Conservation (phyloP, 768 basidiomycete genomes). For the Leccinellum luteum region DNA sequence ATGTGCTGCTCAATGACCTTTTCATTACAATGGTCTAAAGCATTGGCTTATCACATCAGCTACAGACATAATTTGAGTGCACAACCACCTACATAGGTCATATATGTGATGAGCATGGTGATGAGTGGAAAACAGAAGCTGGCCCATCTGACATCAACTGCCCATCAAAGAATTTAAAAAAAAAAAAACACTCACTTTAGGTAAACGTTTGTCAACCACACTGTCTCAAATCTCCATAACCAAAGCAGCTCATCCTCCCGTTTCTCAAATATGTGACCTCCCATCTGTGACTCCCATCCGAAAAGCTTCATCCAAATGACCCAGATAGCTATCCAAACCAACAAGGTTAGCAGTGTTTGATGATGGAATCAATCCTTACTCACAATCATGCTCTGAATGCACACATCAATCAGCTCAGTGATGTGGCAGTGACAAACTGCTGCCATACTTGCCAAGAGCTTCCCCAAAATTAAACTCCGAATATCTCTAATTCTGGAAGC, state of each 20-base stretch:
- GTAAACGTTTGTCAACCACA: not conserved
- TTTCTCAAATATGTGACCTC: not conserved
- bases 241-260: not conserved
- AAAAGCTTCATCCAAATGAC: slow-evolving; percentile 1
- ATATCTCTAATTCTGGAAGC: too few relatives aligned
- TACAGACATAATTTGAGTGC: not conserved
- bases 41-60: not conserved
- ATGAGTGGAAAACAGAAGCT: not conserved
- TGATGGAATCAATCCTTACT: not conserved
- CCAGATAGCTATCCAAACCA: not conserved
- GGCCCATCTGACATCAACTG: not conserved
- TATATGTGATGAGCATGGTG: not conserved
- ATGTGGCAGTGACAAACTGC: too few relatives aligned
- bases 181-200: not conserved
- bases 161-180: not conserved
- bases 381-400: not conserved
- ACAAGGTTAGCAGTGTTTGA: not conserved
- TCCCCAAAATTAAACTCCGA: too few relatives aligned
- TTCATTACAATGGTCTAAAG: not conserved
- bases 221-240: not conserved
- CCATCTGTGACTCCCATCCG: not conserved
- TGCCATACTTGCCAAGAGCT: too few relatives aligned
- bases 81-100: not conserved
- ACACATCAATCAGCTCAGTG: not conserved
- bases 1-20: not conserved